Evolutionary conservation across 2,329 filamentous ascomycete species (phyloP).

Genomic region (Cladobotryum mycophilum): DNA sequence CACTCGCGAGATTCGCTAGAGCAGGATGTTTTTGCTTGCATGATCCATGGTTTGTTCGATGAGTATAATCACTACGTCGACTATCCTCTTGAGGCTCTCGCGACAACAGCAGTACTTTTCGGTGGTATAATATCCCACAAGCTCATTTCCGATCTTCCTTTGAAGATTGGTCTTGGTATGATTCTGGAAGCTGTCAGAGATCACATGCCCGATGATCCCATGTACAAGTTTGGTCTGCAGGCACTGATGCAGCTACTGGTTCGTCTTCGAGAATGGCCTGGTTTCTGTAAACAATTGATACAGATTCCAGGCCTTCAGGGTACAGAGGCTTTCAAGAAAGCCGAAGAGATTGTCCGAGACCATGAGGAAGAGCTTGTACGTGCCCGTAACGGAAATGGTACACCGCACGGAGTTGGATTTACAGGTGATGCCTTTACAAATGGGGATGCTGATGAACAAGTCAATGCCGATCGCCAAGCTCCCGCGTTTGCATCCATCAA

Average conservation of each 20-base stretch:
- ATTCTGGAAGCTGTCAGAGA: conserved; percentile 94
- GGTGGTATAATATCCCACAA: conserved; percentile 94
- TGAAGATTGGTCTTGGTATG: conserved; percentile 94
- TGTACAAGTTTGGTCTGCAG: conserved; percentile 98
- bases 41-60: conserved; percentile 96
- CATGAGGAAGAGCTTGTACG: conserved; percentile 55
- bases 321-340: conserved; percentile 78
- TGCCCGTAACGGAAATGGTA: conserved; percentile 46
- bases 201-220: conserved; percentile 72
- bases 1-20: conserved; percentile 75
- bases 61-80: conserved; percentile 94
- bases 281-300: conserved; percentile 79
- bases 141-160: conserved; percentile 79
- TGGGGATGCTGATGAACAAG: conserved; percentile 60
- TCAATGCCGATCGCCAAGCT: conserved; percentile 51
- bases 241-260: conserved; percentile 82
- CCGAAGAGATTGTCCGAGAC: conserved; percentile 70
- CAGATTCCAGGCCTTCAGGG: conserved; percentile 76
- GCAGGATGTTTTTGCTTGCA: conserved; percentile 94
- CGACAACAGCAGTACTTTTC: conserved; percentile 92
- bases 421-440: conserved; percentile 56
- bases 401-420: conserved; percentile 30
- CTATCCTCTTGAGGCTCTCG: conserved; percentile 92
- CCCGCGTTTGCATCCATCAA: conserved; percentile 74
- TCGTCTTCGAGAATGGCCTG: conserved; percentile 88